Evolutionary conservation across 768 basidiomycete genomes (phyloP), one percentile per base, ranked within the genome.

Genomic region (Termitomyces sp.): DNA sequence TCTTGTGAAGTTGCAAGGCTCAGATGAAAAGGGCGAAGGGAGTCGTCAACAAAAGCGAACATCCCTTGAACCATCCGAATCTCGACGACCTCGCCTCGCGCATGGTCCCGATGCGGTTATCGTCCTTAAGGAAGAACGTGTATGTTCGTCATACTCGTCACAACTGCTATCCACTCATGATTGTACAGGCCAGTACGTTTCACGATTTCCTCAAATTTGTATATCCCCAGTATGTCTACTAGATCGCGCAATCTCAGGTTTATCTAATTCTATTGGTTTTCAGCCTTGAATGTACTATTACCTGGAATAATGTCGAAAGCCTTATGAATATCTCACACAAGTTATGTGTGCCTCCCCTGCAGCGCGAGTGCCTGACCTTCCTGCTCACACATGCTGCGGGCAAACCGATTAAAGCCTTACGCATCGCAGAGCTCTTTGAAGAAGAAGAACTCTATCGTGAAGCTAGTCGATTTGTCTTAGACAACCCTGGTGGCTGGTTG

Each of bases 161-260:
- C n/a, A n/a, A 39, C 14, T 47, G 22, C 42, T 33, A 46, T 26
- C 24, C 42, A 26, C 49, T 56, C 27, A 56, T 37, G 13, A 16
- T 33, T 52, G 32, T 39, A 26, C 62, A 89, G 83, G 92, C 95
- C 2, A 82, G 76, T 68, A 91, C 87, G 12, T 95, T 97, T 70
- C 94, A 96, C 58, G 95, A 96, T 71, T 94, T 96, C 69, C 81
- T 97, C 58, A 92, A 91, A 75, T 95, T 88, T 69, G 85, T 95
- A 52, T 96, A 97, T 71, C 95, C 95, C 20, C 91, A 95, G 93
- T 94, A 72, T 66, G 88, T 73, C 54, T 46, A 22, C 32, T 24
- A 9, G 2, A 14, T 30, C 22, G 10, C 24, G 33, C 22, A n/a
- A 30, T 32, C 43, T 55, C 22, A 8, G 14, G 27, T 18, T 54